Evolutionary conservation across 768 basidiomycete species (phyloP).

Genomic region (Tricholoma hemisulphureum): DNA sequence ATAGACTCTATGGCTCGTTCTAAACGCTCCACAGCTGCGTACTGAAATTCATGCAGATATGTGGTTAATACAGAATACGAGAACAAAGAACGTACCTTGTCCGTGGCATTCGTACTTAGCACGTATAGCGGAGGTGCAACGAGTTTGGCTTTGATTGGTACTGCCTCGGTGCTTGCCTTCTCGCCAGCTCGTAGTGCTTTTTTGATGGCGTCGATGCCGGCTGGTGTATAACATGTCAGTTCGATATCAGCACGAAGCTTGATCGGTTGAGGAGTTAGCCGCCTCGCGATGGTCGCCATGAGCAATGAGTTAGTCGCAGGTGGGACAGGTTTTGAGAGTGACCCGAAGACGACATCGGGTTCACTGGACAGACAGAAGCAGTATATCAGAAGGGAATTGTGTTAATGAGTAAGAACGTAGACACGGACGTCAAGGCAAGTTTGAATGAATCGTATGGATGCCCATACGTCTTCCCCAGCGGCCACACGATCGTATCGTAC

Average conservation of each 20-base stretch:
- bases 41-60: conserved; percentile 36
- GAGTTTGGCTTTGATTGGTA: conserved; percentile 95
- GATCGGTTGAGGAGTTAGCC: conserved; percentile 96
- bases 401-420: neutral
- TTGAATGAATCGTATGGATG: conserved; percentile 99
- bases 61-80: neutral
- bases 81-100: conserved; percentile 62
- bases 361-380: conserved; percentile 32
- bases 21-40: conserved; percentile 86
- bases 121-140: conserved; percentile 97
- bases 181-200: conserved; percentile 88
- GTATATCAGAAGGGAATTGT: conserved; percentile 4
- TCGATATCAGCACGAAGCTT: conserved; percentile 98
- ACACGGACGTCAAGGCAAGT: conserved; percentile 82
- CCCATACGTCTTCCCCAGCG: conserved; percentile 86
- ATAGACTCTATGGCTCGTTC: conserved; percentile 94
- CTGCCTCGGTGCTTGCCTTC: conserved; percentile 78
- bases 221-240: conserved; percentile 92
- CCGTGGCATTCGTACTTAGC: conserved; percentile 92
- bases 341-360: conserved; percentile 73
- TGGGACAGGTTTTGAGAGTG: conserved; percentile 58
- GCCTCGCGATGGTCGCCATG: conserved; percentile 83
- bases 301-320: conserved; percentile 61
- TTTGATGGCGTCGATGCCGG: conserved; percentile 96
- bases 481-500: conserved; percentile 93